phyloP scores from a whole-genome alignment of 768 basidiomycete genomes.

The Xanthoconium stramineum region DNA sequence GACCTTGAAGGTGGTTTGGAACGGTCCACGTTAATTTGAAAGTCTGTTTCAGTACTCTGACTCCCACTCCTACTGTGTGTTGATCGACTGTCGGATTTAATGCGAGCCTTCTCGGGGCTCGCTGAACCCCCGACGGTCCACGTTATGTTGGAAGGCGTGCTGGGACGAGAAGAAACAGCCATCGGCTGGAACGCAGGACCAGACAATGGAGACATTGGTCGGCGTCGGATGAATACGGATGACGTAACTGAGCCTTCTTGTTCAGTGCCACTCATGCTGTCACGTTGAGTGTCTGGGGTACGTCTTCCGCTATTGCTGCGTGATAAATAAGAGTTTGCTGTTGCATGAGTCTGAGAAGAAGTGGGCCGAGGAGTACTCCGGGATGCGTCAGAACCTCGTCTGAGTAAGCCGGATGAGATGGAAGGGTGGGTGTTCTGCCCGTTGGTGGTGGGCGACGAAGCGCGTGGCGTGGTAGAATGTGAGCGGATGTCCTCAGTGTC shows the following conservation, averaged over 20 bases:
- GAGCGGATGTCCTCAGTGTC: conserved; percentile 75
- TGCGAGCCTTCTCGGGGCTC: conserved; percentile 31
- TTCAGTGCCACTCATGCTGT: conserved; percentile 33
- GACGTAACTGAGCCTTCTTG: conserved; percentile 48
- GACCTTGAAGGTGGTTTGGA: conserved; percentile 46
- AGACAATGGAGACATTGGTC: conserved; percentile 73
- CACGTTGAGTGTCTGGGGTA: conserved; percentile 55
- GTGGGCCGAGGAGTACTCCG: conserved; percentile 45
- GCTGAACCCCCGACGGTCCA: conserved; percentile 50
- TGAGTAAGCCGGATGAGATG: conserved; percentile 37
- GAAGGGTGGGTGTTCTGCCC: conserved; percentile 37
- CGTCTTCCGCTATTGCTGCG: conserved; percentile 62
- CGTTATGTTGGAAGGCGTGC: conserved; percentile 74
- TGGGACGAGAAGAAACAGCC: conserved; percentile 47
- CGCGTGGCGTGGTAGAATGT: conserved; percentile 70
- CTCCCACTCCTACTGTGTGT: conserved; percentile 58
- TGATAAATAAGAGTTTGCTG: conserved; percentile 47
- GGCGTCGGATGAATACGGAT: conserved; percentile 52
- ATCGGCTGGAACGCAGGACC: conserved; percentile 59
- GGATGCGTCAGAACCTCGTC: conserved; percentile 59
- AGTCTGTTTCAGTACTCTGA: conserved; percentile 41
- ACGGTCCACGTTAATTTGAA: conserved; percentile 28
- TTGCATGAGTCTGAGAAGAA: conserved; percentile 41
- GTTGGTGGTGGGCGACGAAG: conserved; percentile 55
- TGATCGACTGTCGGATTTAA: conserved; percentile 28